A percentile compares a stretch with the other conserved stretches of the same genome.
phyloP scores from a whole-genome alignment of 768 basidiomycete genomes.

The Chalciporus chontae region DNA sequence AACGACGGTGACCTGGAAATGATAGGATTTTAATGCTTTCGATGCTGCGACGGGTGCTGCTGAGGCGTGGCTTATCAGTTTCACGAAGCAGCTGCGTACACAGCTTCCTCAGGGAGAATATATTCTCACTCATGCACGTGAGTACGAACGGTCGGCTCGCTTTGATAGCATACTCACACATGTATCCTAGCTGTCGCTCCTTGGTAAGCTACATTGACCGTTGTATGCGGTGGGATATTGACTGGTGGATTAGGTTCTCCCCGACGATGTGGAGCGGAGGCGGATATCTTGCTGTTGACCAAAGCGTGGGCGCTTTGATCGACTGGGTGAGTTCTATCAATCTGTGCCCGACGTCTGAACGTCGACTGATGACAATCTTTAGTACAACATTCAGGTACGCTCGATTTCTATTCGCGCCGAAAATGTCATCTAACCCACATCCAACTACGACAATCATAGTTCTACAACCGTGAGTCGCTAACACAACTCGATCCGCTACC shows the following conservation, averaged over 20 bases:
- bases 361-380: background rate
- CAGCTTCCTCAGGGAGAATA: constrained; percentile 29
- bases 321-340: constrained; percentile 35
- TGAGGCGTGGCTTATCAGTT: constrained; percentile 29
- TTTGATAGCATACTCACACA: background rate
- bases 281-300: constrained; percentile 39
- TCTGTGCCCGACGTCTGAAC: background rate
- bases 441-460: background rate
- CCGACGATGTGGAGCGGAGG: constrained; percentile 34
- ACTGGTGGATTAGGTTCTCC: constrained; percentile 25
- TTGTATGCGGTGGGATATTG: too few species aligned
- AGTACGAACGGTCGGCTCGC: constrained; percentile 17
- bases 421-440: too few species aligned
- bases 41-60: constrained; percentile 31
- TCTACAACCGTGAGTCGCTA: constrained; percentile 19
- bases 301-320: constrained; percentile 39
- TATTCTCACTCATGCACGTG: constrained; percentile 34
- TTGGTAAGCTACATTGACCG: constrained; percentile 21
- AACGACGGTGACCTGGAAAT: background rate
- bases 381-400: constrained; percentile 43
- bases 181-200: constrained; percentile 37
- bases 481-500: background rate
- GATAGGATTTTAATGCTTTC: constrained; percentile 31
- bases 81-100: constrained; percentile 29
- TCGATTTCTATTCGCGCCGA: background rate